Percentiles rank a stretch among this genome's conserved stretches.
phyloP scores from a whole-genome alignment of 441 rosid genomes.

The Syzygium malaccense region DNA sequence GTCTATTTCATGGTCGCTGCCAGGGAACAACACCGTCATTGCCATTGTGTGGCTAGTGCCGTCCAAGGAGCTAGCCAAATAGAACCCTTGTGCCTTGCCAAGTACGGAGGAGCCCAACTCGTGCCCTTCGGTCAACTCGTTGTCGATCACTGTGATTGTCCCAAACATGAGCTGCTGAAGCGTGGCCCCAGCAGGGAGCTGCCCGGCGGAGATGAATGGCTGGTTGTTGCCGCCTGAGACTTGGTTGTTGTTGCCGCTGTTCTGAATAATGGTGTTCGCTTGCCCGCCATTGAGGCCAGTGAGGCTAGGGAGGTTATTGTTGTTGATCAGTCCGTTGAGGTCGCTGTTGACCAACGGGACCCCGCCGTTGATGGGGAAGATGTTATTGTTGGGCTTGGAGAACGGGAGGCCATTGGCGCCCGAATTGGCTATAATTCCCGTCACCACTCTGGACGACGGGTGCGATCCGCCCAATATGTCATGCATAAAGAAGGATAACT shows the following conservation, averaged over 20 bases:
- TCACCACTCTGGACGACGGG: constrained; percentile 34
- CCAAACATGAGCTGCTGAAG: constrained; percentile 38
- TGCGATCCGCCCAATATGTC: constrained; percentile 41
- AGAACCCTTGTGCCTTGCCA: constrained; percentile 45
- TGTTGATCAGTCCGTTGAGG: constrained; percentile 20
- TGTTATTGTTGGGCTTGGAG: constrained; percentile 32
- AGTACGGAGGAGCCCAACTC: constrained; percentile 33
- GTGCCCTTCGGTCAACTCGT: constrained; percentile 38
- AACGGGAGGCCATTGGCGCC: constrained; percentile 35
- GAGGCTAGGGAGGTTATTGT: constrained; percentile 30
- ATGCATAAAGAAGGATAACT: constrained; percentile 42
- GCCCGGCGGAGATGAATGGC: constrained; percentile 38
- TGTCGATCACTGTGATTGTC: constrained; percentile 34
- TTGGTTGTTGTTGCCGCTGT: constrained; percentile 31
- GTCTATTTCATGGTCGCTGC: constrained; percentile 3
- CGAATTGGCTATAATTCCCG: constrained; percentile 29
- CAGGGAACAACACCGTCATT: constrained; percentile 22
- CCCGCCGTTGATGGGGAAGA: constrained; percentile 30
- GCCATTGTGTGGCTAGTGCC: constrained; percentile 45
- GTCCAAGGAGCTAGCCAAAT: constrained; percentile 37
- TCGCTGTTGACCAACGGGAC: constrained; percentile 20
- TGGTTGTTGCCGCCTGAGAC: constrained; percentile 21
- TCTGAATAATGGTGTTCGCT: constrained; percentile 34
- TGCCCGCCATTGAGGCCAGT: constrained; percentile 33
- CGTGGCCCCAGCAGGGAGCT: constrained; percentile 27